A percentile compares a stretch with the other conserved stretches of the same genome.
Conservation (phyloP, 2,329 filamentous ascomycete species). For the Didymella lethalis region DNA sequence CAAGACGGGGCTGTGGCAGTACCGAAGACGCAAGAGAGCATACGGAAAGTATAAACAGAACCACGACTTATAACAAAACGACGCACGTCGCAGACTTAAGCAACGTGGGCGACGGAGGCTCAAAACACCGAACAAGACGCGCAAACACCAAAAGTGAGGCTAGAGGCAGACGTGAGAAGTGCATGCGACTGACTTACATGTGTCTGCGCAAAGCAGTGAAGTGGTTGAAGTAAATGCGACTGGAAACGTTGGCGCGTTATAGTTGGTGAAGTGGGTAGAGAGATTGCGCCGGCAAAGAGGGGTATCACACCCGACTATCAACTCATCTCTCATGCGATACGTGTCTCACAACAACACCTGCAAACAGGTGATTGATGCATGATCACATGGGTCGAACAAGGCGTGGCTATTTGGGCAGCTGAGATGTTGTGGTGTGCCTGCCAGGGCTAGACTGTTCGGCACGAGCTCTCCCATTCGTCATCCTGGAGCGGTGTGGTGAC, state of each 20-base stretch:
- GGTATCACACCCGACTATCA: constrained; percentile 1
- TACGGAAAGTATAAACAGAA: no score
- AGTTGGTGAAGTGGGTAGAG: background rate
- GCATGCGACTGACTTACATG: constrained; percentile 10
- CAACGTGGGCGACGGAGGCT: background rate
- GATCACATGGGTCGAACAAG: constrained; percentile 21
- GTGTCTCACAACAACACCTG: constrained; percentile 22
- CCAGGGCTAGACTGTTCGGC: constrained; percentile 13
- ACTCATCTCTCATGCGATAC: constrained; percentile 12
- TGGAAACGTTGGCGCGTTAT: background rate
- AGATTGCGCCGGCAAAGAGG: constrained; percentile 18
- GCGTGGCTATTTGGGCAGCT: constrained; percentile 21
- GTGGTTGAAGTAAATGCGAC: background rate
- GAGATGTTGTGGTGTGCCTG: constrained; percentile 16
- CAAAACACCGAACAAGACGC: background rate
- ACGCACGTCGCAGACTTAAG: background rate
- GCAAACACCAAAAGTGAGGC: background rate
- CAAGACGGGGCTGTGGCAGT: no score
- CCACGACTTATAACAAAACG: background rate
- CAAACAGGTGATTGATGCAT: constrained; percentile 10
- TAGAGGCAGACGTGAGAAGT: background rate
- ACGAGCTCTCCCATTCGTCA: constrained; percentile 11
- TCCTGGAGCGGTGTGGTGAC: constrained; percentile 11
- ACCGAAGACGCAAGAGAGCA: background rate
- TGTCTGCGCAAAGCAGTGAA: background rate